Conservation (phyloP, 164 flowering plant genomes). For the Protea cynaroides region DNA sequence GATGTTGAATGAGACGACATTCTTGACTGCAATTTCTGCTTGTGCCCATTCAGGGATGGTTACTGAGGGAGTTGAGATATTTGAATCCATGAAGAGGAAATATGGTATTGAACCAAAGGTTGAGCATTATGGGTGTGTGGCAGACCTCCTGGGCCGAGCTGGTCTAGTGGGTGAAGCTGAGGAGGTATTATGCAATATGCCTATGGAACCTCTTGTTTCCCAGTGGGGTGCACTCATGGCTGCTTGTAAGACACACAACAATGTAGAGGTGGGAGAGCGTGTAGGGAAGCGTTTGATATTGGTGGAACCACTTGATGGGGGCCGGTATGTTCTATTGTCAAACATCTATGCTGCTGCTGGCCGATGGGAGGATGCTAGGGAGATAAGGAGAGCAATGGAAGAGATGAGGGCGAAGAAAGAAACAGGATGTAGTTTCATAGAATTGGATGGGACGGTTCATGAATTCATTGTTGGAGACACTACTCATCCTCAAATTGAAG, state of each 20-base stretch:
- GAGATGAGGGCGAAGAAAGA: conserved; percentile 16
- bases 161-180: conserved; percentile 14
- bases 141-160: conserved; percentile 18
- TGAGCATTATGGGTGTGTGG: conserved; percentile 18
- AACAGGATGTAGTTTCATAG: conserved; percentile 18
- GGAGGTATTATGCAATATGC: conserved; percentile 11
- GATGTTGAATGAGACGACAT: conserved; percentile 10
- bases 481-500: conserved; percentile 4
- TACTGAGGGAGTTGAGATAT: conserved; percentile 8
- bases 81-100: conserved; percentile 10
- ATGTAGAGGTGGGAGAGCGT: conserved; percentile 16
- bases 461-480: conserved; percentile 16
- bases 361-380: conserved; percentile 14
- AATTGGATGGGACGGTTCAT: conserved; percentile 9
- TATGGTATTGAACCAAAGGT: conserved; percentile 8
- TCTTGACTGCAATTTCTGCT: conserved; percentile 9
- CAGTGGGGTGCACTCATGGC: conserved; percentile 18
- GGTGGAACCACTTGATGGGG: conserved; percentile 15
- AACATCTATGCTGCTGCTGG: conserved; percentile 15
- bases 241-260: conserved; percentile 10
- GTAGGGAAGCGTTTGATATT: conserved; percentile 13
- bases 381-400: conserved; percentile 14
- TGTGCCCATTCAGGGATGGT: conserved; percentile 20
- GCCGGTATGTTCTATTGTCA: conserved; percentile 15
- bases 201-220: conserved; percentile 16